Conservation (phyloP, 2,329 filamentous ascomycete genomes). For the Penicillium frequentans region DNA sequence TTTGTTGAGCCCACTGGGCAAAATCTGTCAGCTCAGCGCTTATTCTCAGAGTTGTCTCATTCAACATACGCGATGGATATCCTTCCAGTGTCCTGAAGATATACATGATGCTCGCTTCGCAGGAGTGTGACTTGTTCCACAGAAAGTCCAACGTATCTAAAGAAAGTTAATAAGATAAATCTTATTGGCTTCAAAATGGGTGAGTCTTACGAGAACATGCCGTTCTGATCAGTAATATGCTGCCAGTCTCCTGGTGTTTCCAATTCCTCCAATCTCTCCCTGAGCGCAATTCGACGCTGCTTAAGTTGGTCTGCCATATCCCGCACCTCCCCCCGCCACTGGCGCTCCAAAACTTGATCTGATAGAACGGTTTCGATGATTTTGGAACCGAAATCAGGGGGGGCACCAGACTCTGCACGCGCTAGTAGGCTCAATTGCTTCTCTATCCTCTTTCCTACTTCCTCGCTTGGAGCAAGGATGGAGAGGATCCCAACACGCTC, state of each 20-base stretch:
- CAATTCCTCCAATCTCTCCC: constrained; percentile 7
- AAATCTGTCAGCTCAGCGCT: background rate
- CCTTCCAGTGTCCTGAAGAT: constrained; percentile 15
- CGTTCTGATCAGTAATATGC: constrained; percentile 15
- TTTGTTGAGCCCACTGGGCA: constrained; percentile 11
- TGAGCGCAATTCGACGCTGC: constrained; percentile 2
- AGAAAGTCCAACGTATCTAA: constrained; percentile 13
- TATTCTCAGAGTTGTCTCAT: background rate
- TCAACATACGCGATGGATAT: constrained; percentile 16
- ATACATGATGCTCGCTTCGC: constrained; percentile 11
- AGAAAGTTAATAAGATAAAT: background rate
- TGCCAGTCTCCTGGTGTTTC: constrained; percentile 14
- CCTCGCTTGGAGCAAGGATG: constrained; percentile 5
- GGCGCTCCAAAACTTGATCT: constrained; percentile 5
- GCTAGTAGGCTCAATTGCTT: constrained; percentile 7
- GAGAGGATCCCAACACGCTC: constrained; percentile 15
- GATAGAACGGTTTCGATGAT: constrained; percentile 10
- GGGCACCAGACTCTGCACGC: constrained; percentile 9
- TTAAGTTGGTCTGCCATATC: constrained; percentile 11
- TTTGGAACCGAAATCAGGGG: constrained; percentile 13
- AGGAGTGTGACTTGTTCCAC: constrained; percentile 12
- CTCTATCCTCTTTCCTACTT: constrained; percentile 7
- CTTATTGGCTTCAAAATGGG: background rate
- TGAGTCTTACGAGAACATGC: constrained; percentile 16
- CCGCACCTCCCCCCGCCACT: constrained; percentile 11